Evolutionary conservation across 1,139 yeast species (phyloP).

Genomic region (Geotrichum siamense): DNA sequence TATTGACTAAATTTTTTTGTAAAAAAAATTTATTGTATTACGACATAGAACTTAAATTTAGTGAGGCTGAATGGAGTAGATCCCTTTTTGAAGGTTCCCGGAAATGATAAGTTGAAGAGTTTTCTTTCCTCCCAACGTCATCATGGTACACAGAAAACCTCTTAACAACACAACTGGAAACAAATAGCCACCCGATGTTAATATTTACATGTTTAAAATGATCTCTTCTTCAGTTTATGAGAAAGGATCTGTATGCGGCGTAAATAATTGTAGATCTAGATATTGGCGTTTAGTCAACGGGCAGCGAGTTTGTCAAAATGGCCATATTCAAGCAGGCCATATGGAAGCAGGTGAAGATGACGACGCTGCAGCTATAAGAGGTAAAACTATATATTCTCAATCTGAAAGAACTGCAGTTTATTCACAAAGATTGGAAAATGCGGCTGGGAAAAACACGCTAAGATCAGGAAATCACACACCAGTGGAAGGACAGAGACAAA

Average conservation of each 20-base stretch:
- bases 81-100: too few species aligned
- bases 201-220: too few species aligned
- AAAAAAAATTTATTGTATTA: too few species aligned
- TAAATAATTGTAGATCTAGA: constrained; percentile 77
- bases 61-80: too few species aligned
- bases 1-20: too few species aligned
- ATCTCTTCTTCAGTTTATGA: background rate
- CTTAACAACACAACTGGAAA: too few species aligned
- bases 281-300: constrained; percentile 71
- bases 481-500: background rate
- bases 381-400: background rate
- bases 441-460: background rate
- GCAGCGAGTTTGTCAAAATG: constrained; percentile 73
- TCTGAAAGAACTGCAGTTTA: background rate
- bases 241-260: constrained; percentile 79
- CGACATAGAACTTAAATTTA: too few species aligned
- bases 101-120: too few species aligned
- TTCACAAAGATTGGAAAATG: background rate
- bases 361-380: constrained; percentile 20
- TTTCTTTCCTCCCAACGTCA: too few species aligned
- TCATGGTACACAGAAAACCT: too few species aligned
- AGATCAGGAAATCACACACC: background rate
- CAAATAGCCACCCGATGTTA: too few species aligned
- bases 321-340: constrained; percentile 81
- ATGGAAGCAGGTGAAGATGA: constrained; percentile 73